Conservation (phyloP, 495 filamentous ascomycete genomes). For the Aspergillus saccharolyticus region DNA sequence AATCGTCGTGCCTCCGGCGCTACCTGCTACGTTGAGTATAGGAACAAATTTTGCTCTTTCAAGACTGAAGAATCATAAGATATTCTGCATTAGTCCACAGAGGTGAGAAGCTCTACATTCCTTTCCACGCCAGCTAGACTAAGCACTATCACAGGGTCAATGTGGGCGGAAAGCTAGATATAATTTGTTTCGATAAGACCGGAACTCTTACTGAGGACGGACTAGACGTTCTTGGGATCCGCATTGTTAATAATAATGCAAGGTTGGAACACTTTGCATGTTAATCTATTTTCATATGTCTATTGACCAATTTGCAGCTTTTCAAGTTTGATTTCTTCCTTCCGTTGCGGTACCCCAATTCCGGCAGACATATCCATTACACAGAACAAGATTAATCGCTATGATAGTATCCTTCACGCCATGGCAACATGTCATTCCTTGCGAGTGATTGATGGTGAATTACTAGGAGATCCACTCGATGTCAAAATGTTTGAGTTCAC, state of each 20-base stretch:
- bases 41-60: conserved; percentile 92
- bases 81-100: conserved; percentile 97
- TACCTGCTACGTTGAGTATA: conserved; percentile 95
- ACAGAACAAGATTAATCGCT: conserved; percentile 55
- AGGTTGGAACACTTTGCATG: conserved; percentile 29
- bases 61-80: conserved; percentile 76
- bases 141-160: conserved; percentile 59
- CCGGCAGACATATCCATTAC: conserved; percentile 45
- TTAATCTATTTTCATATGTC: background rate
- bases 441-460: conserved; percentile 75
- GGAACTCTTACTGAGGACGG: conserved; percentile 97
- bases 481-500: conserved; percentile 99
- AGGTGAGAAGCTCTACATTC: conserved; percentile 33
- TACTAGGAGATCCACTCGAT: conserved; percentile 92
- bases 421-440: conserved; percentile 99
- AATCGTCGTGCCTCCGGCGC: conserved; percentile 92
- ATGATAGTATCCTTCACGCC: conserved; percentile 73
- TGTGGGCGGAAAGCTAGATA: conserved; percentile 89
- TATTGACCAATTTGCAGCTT: conserved; percentile 40
- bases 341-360: conserved; percentile 47
- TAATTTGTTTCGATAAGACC: conserved; percentile 98
- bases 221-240: conserved; percentile 85
- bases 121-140: conserved; percentile 5
- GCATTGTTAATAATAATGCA: conserved; percentile 62
- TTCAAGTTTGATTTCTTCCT: conserved; percentile 54